Evolutionary conservation across 2,329 filamentous ascomycete genomes (phyloP), one percentile per base, ranked within the genome.

Genomic region (Calcarisporium arbuscula): DNA sequence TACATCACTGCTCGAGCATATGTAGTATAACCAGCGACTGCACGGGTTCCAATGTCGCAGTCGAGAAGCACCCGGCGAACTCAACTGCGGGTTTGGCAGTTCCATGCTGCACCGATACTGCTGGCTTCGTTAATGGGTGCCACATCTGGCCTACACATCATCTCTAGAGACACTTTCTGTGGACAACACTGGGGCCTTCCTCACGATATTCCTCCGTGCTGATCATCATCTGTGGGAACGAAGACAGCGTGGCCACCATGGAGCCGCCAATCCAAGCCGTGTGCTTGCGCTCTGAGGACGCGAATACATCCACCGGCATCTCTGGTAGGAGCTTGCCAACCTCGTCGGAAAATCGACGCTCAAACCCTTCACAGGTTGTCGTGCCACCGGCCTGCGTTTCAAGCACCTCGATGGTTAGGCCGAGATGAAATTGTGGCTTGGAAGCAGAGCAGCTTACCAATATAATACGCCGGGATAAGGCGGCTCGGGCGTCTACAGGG

Each of bases 191-290:
- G 60, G 90, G 92, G 74, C 90, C 90, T 70, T 84, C 92, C 87
- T 96, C 92, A 77, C 96, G 92, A 82, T 96, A 96, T 80, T 96
- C 90, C 77, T 98, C 92, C 88, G 98, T 98, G 60, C 92, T 98
- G 82, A 98, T 96, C 92, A 92, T 98, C 92, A 98, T 98, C 77
- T 98, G 92, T 80, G 98, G 92, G 90, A 98, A 98, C 71, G 92
- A 98, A 56, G 92, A 98, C 60, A 98, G 85, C 49, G 92, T 98
- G 58, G 92, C 92, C 62, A 98, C 75, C 74, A 98, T 98, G 70
- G 92, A 98, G 81, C 92, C 92, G 92, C 92, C 92, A 68, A 98
- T 98, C 92, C 92, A 98, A 79, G 96, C 92, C 49, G 92, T 96
- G 87, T 98, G 98, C 82, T 98, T 98, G 74, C 92, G 87, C 85